A percentile compares a stretch with the other conserved stretches of the same genome.
These are phyloP conservation scores for Lathyrus sativus DNA, from an alignment of 306 rosid species.

Conservation along the genomic window DNA sequence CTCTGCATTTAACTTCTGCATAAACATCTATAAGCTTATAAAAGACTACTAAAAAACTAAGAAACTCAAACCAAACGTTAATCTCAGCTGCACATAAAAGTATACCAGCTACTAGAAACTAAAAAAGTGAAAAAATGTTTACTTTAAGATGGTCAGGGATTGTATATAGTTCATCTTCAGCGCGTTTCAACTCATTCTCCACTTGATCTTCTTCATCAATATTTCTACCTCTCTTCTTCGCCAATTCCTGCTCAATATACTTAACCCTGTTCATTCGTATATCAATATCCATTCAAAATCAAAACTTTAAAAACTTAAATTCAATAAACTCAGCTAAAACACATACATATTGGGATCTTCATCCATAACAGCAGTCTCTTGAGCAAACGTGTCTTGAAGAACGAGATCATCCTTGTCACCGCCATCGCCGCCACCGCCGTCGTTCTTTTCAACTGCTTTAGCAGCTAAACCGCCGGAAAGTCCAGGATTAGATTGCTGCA, in stretches of 20 bases:
- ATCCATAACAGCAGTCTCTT: slow-evolving; percentile 83
- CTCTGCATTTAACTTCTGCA: background rate
- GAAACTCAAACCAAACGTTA: background rate
- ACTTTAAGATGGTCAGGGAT: slow-evolving; percentile 99
- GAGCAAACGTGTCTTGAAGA: slow-evolving; percentile 89
- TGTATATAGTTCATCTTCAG: slow-evolving; percentile 90
- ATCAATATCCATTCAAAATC: slow-evolving; percentile 27
- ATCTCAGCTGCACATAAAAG: background rate
- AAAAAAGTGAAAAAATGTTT: slow-evolving; percentile 29
- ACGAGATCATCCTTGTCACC: slow-evolving; percentile 85
- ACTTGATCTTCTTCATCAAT: slow-evolving; percentile 64
- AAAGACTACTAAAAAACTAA: background rate
- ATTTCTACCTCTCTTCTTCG: slow-evolving; percentile 87
- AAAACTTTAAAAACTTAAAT: slow-evolving; percentile 25
- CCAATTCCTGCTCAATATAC: slow-evolving; percentile 79
- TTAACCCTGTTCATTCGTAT: slow-evolving; percentile 53
- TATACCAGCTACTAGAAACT: slow-evolving; percentile 1
- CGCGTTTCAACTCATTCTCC: slow-evolving; percentile 83
- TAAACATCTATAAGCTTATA: background rate
- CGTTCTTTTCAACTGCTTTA: slow-evolving; percentile 45
- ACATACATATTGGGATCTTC: slow-evolving; percentile 95
- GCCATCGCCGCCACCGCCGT: slow-evolving; percentile 38
- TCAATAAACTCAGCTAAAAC: slow-evolving; percentile 5
- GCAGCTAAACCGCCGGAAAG: slow-evolving; percentile 34
- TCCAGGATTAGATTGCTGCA: slow-evolving; percentile 40